Conservation (phyloP, 1,284 basidiomycete genomes). For the Ganoderma lucidum region DNA sequence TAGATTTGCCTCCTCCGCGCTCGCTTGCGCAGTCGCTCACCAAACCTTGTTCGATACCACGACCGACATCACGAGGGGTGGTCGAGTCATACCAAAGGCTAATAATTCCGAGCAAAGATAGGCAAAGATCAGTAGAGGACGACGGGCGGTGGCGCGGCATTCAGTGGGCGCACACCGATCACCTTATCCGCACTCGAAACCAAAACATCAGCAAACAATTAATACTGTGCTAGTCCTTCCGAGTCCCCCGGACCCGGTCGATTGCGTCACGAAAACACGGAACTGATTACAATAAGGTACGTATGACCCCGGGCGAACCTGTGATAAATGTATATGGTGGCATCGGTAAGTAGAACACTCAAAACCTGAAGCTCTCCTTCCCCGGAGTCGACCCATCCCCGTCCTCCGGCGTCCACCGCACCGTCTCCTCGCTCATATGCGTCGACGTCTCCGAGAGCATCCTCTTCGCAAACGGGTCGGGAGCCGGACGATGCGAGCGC, state of each 20-base stretch:
- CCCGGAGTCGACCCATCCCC: neutral
- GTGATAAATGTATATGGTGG: no score
- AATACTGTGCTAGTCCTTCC: no score
- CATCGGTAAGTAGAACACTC: neutral
- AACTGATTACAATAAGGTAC: neutral
- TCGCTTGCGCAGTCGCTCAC: neutral
- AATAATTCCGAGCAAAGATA: neutral
- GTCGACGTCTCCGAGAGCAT: neutral
- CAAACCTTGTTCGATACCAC: neutral
- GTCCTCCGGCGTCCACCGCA: neutral
- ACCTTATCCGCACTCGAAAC: neutral
- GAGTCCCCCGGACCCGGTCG: no score
- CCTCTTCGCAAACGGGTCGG: neutral
- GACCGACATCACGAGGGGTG: neutral
- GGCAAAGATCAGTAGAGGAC: neutral
- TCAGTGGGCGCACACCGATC: no score
- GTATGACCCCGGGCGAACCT: neutral
- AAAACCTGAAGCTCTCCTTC: neutral
- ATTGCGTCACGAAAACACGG: no score
- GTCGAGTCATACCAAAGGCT: neutral
- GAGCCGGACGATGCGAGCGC: neutral
- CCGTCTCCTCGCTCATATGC: neutral
- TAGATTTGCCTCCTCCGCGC: neutral
- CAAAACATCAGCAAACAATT: neutral
- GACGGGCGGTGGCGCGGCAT: neutral